Percentiles rank a stretch among this genome's conserved stretches.
Conservation (phyloP, 78 protist species). For the Carpediemonas membranifera region DNA sequence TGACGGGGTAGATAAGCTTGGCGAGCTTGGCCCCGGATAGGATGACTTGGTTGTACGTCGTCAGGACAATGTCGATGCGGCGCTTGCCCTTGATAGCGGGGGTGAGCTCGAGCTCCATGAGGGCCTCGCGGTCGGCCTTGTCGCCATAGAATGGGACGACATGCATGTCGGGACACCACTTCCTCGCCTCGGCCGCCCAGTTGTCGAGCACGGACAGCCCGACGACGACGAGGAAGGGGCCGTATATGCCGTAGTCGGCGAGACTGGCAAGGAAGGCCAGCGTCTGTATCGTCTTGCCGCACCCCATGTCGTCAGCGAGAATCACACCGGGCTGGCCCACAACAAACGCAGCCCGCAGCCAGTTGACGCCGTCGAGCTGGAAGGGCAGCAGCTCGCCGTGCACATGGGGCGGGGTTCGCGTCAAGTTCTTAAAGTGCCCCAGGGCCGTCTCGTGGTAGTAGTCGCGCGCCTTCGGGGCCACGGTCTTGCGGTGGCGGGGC, state of each 20-base stretch:
- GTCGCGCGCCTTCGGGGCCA: too few species aligned
- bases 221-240: slow-evolving; percentile 49
- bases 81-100: too few species aligned
- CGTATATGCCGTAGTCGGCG: neutral
- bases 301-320: slow-evolving; percentile 25
- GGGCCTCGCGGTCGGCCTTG: too few species aligned
- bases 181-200: slow-evolving; percentile 75
- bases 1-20: slow-evolving; percentile 48
- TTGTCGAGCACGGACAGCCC: slow-evolving; percentile 79
- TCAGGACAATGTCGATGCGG: slow-evolving; percentile 71
- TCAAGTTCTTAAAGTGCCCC: too few species aligned
- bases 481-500: too few species aligned
- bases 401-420: neutral
- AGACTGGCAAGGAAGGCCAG: neutral
- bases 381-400: neutral
- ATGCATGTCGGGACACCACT: too few species aligned
- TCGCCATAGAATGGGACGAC: too few species aligned
- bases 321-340: neutral
- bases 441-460: too few species aligned
- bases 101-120: too few species aligned
- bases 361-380: neutral
- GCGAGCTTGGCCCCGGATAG: slow-evolving; percentile 55
- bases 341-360: neutral
- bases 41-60: slow-evolving; percentile 75
- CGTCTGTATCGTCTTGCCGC: slow-evolving; percentile 17